Percentiles rank a stretch among this genome's conserved stretches.
phyloP scores from a whole-genome alignment of 192 early-diverging fungal genomes.

The Gamsiella multidivaricata region DNA sequence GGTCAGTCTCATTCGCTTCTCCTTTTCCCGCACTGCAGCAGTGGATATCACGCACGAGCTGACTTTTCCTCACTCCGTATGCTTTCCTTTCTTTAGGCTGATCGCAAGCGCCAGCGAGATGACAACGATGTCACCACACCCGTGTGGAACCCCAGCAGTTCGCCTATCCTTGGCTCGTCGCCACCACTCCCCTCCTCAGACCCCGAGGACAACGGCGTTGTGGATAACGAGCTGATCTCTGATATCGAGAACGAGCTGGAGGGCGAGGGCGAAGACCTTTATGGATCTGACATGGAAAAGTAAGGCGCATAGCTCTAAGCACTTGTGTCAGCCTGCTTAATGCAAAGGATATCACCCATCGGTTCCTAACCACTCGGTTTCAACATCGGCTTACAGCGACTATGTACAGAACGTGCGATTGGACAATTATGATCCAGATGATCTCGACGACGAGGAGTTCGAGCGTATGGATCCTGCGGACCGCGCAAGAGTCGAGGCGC shows the following conservation, averaged over 20 bases:
- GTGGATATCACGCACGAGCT: not conserved
- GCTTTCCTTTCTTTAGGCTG: slow-evolving; percentile 34
- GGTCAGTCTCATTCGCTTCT: slow-evolving; percentile 2
- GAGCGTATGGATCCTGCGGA: slow-evolving; percentile 75
- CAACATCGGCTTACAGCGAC: slow-evolving; percentile 65
- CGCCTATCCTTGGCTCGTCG: slow-evolving; percentile 57
- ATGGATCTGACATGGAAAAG: slow-evolving; percentile 86
- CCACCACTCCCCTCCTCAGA: slow-evolving; percentile 63
- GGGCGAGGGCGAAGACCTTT: slow-evolving; percentile 91
- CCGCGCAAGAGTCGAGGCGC: slow-evolving; percentile 80
- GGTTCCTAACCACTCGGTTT: not conserved
- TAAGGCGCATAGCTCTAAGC: slow-evolving; percentile 46
- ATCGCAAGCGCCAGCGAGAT: slow-evolving; percentile 69
- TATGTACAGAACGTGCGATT: slow-evolving; percentile 77
- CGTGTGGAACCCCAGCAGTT: slow-evolving; percentile 51
- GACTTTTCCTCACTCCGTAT: not conserved
- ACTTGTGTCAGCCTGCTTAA: no score
- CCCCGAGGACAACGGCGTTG: slow-evolving; percentile 55
- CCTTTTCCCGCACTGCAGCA: not conserved
- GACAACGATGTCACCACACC: slow-evolving; percentile 37
- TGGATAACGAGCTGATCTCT: slow-evolving; percentile 64
- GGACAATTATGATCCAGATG: slow-evolving; percentile 85
- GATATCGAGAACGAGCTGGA: slow-evolving; percentile 66
- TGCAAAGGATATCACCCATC: no score
- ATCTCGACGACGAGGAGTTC: slow-evolving; percentile 88